Evolutionary conservation across 495 filamentous ascomycete species (phyloP).

Genomic region (Aspergillus haitiensis): DNA sequence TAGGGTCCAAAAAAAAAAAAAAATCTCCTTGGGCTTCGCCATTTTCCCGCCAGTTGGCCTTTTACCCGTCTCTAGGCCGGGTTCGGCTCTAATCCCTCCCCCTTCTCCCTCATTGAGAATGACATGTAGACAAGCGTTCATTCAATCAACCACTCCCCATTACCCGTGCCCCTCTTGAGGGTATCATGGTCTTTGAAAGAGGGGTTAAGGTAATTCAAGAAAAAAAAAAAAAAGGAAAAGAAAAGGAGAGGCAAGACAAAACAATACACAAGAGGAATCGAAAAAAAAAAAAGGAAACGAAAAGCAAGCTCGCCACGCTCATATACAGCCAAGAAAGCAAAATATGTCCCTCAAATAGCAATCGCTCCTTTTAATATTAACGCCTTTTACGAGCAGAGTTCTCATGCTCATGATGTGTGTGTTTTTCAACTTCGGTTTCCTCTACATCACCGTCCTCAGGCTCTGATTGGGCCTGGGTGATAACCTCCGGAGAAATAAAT

Average conservation of each 20-base stretch:
- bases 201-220: neutral
- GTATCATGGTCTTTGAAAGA: constrained; percentile 7
- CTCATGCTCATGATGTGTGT: constrained; percentile 36
- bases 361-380: constrained; percentile 8
- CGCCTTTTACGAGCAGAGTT: constrained; percentile 31
- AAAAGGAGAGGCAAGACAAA: constrained; percentile 1
- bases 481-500: constrained; percentile 70
- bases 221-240: constrained; percentile 1
- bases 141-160: constrained; percentile 1
- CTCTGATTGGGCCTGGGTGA: constrained; percentile 63
- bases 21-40: neutral
- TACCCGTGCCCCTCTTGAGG: neutral
- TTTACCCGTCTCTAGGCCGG: neutral
- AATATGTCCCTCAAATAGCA: too few species aligned
- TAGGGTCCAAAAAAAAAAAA: too few species aligned
- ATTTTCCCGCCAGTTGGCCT: neutral
- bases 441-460: constrained; percentile 51
- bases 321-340: constrained; percentile 8
- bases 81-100: neutral
- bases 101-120: neutral
- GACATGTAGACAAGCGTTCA: neutral
- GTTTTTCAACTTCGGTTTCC: constrained; percentile 21
- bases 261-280: neutral
- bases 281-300: constrained; percentile 2
- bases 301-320: neutral